A percentile compares a stretch with the other conserved stretches of the same genome.
phyloP scores from a whole-genome alignment of 176 grass and related monocot genomes.

The Tuctoria greenei region DNA sequence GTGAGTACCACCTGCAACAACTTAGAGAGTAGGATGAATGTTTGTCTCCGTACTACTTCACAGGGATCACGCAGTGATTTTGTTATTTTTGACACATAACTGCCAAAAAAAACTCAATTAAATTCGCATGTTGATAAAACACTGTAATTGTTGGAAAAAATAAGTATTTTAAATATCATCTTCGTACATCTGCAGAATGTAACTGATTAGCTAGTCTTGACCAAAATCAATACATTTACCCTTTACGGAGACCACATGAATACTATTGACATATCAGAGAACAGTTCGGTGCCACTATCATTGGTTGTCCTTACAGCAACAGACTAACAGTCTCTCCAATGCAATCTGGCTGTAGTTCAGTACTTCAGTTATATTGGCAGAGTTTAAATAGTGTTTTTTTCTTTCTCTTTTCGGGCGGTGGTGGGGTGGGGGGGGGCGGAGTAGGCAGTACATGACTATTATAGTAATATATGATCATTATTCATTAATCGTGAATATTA shows the following conservation, averaged over 20 bases:
- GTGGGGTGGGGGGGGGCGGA: too few relatives aligned
- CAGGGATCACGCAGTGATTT: conserved; percentile 80
- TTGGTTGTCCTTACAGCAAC: conserved; percentile 1
- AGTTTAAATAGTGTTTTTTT: background rate
- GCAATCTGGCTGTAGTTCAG: background rate
- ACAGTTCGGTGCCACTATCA: background rate
- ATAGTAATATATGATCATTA: conserved; percentile 9
- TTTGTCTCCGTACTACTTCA: conserved; percentile 96
- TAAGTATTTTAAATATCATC: background rate
- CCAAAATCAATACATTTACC: background rate
- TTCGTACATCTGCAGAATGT: background rate
- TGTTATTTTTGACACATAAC: conserved; percentile 92
- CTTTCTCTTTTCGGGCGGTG: background rate
- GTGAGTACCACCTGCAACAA: conserved; percentile 68
- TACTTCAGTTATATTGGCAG: background rate
- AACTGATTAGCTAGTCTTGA: background rate
- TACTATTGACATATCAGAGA: conserved; percentile 8
- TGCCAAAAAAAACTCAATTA: conserved; percentile 42
- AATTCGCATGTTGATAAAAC: too few relatives aligned
- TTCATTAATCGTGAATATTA: conserved; percentile 1
- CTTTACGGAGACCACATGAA: background rate
- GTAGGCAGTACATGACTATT: background rate
- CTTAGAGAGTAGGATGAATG: conserved; percentile 88
- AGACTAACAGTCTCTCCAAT: background rate
- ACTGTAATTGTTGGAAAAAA: too few relatives aligned